Percentiles rank a stretch among this genome's conserved stretches.
Conservation (phyloP, 345 rosid species). For the Rhodamnia rubescens region DNA sequence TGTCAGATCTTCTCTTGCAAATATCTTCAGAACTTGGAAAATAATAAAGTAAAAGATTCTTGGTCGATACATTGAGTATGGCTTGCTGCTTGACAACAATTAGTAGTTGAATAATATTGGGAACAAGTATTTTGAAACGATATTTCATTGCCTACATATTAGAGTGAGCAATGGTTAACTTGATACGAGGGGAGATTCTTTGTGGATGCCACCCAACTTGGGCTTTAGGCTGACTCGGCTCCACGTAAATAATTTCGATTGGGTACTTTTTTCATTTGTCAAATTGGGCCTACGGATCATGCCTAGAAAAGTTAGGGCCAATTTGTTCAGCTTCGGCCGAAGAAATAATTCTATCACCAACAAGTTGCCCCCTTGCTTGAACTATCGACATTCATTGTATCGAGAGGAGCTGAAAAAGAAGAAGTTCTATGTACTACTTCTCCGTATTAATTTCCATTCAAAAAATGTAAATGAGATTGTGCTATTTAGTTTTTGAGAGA, state of each 20-base stretch:
- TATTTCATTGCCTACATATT: no score
- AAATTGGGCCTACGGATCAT: background rate
- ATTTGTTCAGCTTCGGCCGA: background rate
- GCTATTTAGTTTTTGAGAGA: background rate
- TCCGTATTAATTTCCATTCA: background rate
- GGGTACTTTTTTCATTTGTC: background rate
- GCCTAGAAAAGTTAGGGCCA: background rate
- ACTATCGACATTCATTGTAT: background rate
- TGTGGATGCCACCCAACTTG: background rate
- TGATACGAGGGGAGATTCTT: background rate
- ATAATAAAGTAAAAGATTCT: no score
- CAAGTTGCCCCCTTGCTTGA: background rate
- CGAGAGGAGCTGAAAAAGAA: no score
- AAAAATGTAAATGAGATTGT: no score
- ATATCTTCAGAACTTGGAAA: no score
- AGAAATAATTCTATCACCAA: no score
- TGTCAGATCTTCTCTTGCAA: no score
- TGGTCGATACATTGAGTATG: background rate
- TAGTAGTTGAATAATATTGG: no score
- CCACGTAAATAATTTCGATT: no score
- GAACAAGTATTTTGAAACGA: no score
- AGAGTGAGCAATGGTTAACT: background rate
- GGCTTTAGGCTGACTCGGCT: no score
- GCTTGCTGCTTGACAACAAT: no score
- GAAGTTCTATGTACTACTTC: background rate